Conservation (phyloP, 1,284 basidiomycete genomes). For the Serendipita sp. region DNA sequence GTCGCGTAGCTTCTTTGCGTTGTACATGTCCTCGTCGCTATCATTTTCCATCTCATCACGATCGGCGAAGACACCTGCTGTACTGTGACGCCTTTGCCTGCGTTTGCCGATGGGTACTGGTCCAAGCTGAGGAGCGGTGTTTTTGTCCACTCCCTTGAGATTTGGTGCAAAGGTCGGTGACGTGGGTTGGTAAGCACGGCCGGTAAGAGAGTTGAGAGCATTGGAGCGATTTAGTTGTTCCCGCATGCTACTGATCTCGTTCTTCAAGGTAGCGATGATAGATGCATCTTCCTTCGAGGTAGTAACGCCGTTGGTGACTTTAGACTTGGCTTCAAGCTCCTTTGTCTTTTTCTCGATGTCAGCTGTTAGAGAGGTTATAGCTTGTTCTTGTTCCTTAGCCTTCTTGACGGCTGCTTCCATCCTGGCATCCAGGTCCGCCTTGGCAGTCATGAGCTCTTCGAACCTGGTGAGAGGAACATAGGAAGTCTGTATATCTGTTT, state of each 20-base stretch:
- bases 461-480: slow-evolving; percentile 64
- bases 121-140: neutral
- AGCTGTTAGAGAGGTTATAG: slow-evolving; percentile 66
- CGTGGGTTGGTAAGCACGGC: slow-evolving; percentile 44
- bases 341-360: slow-evolving; percentile 62
- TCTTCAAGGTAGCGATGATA: slow-evolving; percentile 78
- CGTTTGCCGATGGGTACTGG: slow-evolving; percentile 23
- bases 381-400: slow-evolving; percentile 71
- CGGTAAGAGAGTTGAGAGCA: slow-evolving; percentile 62
- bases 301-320: slow-evolving; percentile 29
- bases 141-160: slow-evolving; percentile 20
- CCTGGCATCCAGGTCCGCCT: slow-evolving; percentile 69
- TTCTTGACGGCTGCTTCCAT: slow-evolving; percentile 66
- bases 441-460: slow-evolving; percentile 64
- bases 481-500: slow-evolving; percentile 54
- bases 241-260: slow-evolving; percentile 79
- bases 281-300: slow-evolving; percentile 68
- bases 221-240: slow-evolving; percentile 93
- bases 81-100: slow-evolving; percentile 74
- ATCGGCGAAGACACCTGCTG: slow-evolving; percentile 63
- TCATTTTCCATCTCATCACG: slow-evolving; percentile 47
- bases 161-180: slow-evolving; percentile 72
- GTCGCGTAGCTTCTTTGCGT: slow-evolving; percentile 60
- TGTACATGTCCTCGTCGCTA: slow-evolving; percentile 68
- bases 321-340: slow-evolving; percentile 72